These are phyloP conservation scores for Fusarium sambucinum DNA, from an alignment of 2,329 filamentous ascomycete species.

Conservation along the genomic window DNA sequence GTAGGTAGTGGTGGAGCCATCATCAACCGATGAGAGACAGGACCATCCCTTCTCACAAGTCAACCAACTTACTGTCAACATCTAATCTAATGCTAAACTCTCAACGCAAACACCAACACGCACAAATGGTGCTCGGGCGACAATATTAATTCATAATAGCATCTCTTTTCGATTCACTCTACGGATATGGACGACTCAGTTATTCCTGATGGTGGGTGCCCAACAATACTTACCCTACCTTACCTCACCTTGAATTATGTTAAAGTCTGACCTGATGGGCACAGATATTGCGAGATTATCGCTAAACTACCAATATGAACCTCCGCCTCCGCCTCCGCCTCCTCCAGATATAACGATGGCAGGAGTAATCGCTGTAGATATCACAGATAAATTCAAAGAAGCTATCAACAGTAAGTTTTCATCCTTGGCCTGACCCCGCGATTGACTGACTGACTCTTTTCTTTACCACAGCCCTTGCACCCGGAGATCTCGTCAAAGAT, in stretches of 20 bases:
- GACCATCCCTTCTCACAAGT: conserved; percentile 26
- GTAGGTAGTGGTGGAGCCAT: conserved; percentile 35
- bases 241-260: conserved; percentile 5
- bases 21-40: conserved; percentile 18
- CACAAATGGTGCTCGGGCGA: conserved; percentile 1
- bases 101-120: not conserved
- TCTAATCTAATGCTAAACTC: conserved; percentile 27
- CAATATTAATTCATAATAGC: conserved; percentile 31
- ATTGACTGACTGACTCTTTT: conserved; percentile 41
- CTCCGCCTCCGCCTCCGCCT: conserved; percentile 49
- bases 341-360: conserved; percentile 58
- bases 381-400: conserved; percentile 66
- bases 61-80: conserved; percentile 20
- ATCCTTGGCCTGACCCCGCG: conserved; percentile 21
- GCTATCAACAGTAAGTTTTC: conserved; percentile 64
- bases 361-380: conserved; percentile 68
- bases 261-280: conserved; percentile 45
- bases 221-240: conserved; percentile 14
- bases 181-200: conserved; percentile 54
- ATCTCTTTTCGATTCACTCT: conserved; percentile 12
- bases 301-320: conserved; percentile 52
- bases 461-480: conserved; percentile 70
- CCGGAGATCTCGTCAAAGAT: conserved; percentile 93
- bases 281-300: conserved; percentile 59
- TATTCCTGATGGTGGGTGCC: conserved; percentile 53